phyloP scores from a whole-genome alignment of 495 filamentous ascomycete genomes.

The Daldinia vernicosa region DNA sequence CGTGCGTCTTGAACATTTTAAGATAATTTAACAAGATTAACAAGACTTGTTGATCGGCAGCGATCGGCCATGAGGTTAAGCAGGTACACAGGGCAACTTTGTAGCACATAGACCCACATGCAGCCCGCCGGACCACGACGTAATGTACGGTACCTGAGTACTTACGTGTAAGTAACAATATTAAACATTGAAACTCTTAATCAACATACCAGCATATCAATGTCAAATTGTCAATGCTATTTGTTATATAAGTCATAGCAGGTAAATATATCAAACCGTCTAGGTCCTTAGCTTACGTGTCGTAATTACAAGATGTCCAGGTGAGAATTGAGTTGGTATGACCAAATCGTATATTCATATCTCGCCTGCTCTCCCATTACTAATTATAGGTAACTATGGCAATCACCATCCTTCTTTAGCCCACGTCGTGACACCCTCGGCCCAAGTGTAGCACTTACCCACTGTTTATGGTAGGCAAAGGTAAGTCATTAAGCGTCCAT shows the following conservation, averaged over 20 bases:
- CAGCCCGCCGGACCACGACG: slow-evolving; percentile 3
- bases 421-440: background rate
- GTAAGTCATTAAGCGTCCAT: background rate
- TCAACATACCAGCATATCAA: background rate
- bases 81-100: slow-evolving; percentile 27
- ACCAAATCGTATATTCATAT: background rate
- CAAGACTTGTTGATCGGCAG: slow-evolving; percentile 22
- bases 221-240: background rate
- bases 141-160: background rate
- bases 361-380: too few species aligned
- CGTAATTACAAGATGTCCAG: background rate
- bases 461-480: too few species aligned
- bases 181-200: too few species aligned
- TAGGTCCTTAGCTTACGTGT: background rate
- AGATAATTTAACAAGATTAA: slow-evolving; percentile 20
- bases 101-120: slow-evolving; percentile 24
- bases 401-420: background rate
- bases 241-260: background rate
- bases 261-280: too few species aligned
- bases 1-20: slow-evolving; percentile 7
- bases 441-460: background rate
- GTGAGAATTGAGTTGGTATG: background rate
- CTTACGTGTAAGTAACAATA: too few species aligned
- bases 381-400: too few species aligned
- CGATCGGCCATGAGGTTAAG: slow-evolving; percentile 28